Conservation (phyloP, 148 eudicot species). For the Vaccinium darrowii region DNA sequence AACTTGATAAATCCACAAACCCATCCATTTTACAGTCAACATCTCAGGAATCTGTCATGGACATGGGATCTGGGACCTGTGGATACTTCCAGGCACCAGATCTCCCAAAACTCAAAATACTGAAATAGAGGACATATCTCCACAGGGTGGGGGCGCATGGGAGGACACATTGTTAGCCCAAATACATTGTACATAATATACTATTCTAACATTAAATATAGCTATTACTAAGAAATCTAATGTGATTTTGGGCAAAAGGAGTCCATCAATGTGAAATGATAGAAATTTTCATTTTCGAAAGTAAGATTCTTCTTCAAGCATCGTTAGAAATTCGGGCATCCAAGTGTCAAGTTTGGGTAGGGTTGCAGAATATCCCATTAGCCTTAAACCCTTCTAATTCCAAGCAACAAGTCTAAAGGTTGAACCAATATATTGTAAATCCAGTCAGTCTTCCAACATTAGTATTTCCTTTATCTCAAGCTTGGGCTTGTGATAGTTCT, state of each 20-base stretch:
- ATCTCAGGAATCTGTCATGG: not conserved
- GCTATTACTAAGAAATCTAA: not conserved
- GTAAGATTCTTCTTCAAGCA: no score
- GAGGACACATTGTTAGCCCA: not conserved
- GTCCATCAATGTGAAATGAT: no score
- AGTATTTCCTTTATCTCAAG: not conserved
- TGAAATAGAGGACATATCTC: not conserved
- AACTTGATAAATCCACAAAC: constrained; percentile 4
- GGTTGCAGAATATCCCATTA: not conserved
- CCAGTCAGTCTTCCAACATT: not conserved
- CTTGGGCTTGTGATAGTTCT: not conserved
- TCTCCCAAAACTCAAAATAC: not conserved
- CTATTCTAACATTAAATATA: not conserved
- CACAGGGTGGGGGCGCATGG: not conserved
- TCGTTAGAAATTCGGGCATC: not conserved
- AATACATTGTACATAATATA: not conserved
- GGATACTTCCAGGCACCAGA: not conserved
- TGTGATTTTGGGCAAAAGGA: not conserved
- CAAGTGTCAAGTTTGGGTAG: not conserved
- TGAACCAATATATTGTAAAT: not conserved
- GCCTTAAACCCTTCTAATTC: not conserved
- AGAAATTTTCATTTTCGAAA: no score
- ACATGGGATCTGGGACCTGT: not conserved
- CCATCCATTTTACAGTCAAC: not conserved
- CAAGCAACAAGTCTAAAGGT: not conserved